phyloP scores from a whole-genome alignment of 2,329 filamentous ascomycete species.

The Ascochyta clinopodiicola region DNA sequence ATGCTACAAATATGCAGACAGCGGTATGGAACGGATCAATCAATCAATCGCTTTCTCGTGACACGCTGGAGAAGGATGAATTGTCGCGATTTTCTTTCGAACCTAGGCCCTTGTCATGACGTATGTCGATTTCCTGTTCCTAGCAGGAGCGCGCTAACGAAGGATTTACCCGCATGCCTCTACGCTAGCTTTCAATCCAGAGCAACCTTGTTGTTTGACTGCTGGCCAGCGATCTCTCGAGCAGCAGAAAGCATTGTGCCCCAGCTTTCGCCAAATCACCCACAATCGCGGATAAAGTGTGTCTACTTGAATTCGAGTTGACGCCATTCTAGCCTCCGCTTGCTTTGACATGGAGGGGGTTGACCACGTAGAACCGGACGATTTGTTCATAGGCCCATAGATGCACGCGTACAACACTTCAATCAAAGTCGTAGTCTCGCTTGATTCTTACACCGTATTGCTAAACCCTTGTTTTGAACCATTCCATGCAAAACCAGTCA shows the following conservation, averaged over 20 bases:
- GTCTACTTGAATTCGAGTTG: not conserved
- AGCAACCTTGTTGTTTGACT: too few species aligned
- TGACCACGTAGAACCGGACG: not conserved
- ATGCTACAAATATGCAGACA: not conserved
- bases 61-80: slow-evolving; percentile 3
- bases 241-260: too few species aligned
- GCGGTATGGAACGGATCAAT: not conserved
- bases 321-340: not conserved
- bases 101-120: slow-evolving; percentile 1
- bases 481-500: not conserved
- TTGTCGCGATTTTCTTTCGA: slow-evolving; percentile 5
- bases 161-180: not conserved
- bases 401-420: not conserved
- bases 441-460: slow-evolving; percentile 11
- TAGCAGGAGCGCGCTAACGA: slow-evolving; percentile 11
- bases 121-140: slow-evolving; percentile 11
- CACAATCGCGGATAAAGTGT: not conserved
- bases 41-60: slow-evolving; percentile 6
- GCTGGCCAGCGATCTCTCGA: too few species aligned
- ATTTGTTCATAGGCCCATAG: not conserved
- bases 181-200: too few species aligned
- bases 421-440: slow-evolving; percentile 1
- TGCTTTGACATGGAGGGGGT: not conserved
- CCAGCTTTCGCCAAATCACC: too few species aligned
- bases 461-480: slow-evolving; percentile 3